Evolutionary conservation across 75 land plant species (phyloP).

Genomic region (Chamaecyparis obtusa): DNA sequence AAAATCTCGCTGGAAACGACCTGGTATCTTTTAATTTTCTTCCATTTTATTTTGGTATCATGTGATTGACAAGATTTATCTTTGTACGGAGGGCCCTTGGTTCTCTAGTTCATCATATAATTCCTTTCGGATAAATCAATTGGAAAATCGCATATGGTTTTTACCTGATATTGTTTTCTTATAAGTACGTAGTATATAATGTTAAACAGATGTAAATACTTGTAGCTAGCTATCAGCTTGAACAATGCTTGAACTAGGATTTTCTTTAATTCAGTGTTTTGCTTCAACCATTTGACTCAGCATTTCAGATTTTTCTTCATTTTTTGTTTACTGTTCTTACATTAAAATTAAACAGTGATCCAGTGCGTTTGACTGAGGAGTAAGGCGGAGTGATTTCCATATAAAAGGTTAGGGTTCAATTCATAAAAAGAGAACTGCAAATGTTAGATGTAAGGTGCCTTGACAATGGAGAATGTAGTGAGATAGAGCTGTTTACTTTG

Average conservation of each 20-base stretch:
- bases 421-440: neutral
- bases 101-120: too few species aligned
- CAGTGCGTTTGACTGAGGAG: neutral
- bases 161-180: too few species aligned
- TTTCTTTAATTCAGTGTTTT: neutral
- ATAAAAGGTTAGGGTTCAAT: neutral
- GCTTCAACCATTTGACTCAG: neutral
- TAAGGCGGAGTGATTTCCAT: neutral
- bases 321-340: neutral
- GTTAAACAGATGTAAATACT: neutral
- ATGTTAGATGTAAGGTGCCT: neutral
- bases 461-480: neutral
- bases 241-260: too few species aligned
- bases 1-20: constrained; percentile 62
- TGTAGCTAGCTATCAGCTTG: neutral
- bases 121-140: too few species aligned
- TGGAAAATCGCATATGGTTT: too few species aligned
- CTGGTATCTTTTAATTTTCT: constrained; percentile 34
- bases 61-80: too few species aligned
- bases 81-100: too few species aligned
- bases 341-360: neutral
- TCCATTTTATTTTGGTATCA: neutral
- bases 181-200: neutral
- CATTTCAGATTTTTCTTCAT: neutral
- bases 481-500: neutral